phyloP scores from a whole-genome alignment of 768 basidiomycete genomes.

The Russula sp. region DNA sequence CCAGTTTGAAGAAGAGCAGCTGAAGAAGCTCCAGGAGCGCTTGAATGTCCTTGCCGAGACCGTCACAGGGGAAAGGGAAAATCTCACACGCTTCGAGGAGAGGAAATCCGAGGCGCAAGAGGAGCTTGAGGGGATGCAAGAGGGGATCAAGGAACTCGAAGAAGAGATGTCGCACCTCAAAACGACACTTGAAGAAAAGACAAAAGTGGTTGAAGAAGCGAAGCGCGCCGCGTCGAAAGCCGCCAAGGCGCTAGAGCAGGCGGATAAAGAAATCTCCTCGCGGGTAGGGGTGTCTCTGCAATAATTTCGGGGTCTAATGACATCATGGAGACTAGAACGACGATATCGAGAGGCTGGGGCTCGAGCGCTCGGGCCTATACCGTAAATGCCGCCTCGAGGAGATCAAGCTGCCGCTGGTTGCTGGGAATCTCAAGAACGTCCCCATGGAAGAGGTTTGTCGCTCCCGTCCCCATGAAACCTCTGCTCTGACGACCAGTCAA shows the following conservation, averaged over 20 bases:
- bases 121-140: constrained; percentile 56
- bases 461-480: not conserved
- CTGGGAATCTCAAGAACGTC: constrained; percentile 77
- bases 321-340: constrained; percentile 50
- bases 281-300: constrained; percentile 44
- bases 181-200: constrained; percentile 65
- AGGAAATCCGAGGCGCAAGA: constrained; percentile 48
- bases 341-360: constrained; percentile 81
- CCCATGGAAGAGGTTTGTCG: constrained; percentile 86
- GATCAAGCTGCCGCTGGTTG: constrained; percentile 68
- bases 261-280: constrained; percentile 81
- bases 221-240: constrained; percentile 67
- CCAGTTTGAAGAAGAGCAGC: constrained; percentile 76
- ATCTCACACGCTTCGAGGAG: constrained; percentile 47
- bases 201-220: constrained; percentile 64
- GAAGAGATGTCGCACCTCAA: constrained; percentile 57
- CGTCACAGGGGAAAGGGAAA: constrained; percentile 46
- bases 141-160: constrained; percentile 48
- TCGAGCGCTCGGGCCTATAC: constrained; percentile 83
- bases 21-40: constrained; percentile 59
- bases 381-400: constrained; percentile 93
- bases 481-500: not conserved
- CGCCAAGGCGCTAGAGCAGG: constrained; percentile 74
- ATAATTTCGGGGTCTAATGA: not conserved
- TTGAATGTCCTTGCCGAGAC: constrained; percentile 48